Evolutionary conservation across 768 basidiomycete species (phyloP), one percentile per base, ranked within the genome.

Genomic region (Xerocomellus intermedius): DNA sequence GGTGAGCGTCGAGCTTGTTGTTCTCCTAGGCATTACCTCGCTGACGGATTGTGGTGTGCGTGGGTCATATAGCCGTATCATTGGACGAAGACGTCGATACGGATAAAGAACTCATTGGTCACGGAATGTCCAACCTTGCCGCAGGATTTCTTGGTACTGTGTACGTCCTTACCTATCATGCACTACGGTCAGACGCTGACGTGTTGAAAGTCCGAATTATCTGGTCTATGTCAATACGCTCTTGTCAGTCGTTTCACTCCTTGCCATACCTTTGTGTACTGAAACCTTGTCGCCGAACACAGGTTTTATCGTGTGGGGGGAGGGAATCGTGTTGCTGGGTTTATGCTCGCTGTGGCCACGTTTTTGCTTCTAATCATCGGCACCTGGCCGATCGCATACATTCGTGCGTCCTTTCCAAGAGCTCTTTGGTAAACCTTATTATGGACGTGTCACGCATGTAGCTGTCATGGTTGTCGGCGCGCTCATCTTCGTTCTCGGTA

Each of bases 291-390:
- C 1, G 7, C 5, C 1, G 5, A 24, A 19, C 7, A 10, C 44
- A 85, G 85, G 57, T 96, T 98, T 71, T 98, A 97, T 73, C 89
- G 94, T 33, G 90, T 97, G 17, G 95, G 96, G 2, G 96, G 96
- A 4, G 84, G 81, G 8, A 94, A 85, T 2, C 79, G 96, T 13
- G 71, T 94, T 19, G 84, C 95, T 2, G 91, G 94, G 5, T 85
- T 95, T 60, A 73, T 98, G 72, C 84, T 99, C 16, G 94, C 91
- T 1, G 67, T 82, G 10, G 86, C 85, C 7, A 94, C 89, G 3
- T 76, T 75, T 8, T 72, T 82, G 1, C 73, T 99, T 42, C 77
- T 98, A 55, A 70, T 94, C 32, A 74, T 92, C 36, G 96, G 96
- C 4, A 94, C 95, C 0, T 84, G 83, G 0, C 91, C 94, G 0